Conservation (phyloP, 2,329 filamentous ascomycete species). For the Pseudopyricularia cyperi region DNA sequence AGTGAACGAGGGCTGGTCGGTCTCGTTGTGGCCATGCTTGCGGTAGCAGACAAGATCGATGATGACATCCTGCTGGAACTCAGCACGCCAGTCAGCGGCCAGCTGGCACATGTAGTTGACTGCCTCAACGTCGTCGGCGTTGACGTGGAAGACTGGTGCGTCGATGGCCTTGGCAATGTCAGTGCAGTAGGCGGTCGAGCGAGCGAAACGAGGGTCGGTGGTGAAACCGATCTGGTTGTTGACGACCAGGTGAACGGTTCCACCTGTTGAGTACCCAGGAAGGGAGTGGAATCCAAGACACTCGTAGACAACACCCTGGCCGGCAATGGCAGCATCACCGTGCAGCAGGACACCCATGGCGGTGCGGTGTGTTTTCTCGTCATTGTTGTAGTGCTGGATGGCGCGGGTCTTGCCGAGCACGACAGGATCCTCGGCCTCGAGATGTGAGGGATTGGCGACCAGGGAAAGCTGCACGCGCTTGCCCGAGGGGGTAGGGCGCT, state of each 20-base stretch:
- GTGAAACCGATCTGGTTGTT: constrained; percentile 99
- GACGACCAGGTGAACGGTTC: constrained; percentile 91
- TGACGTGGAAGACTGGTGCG: constrained; percentile 97
- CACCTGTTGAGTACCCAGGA: constrained; percentile 91
- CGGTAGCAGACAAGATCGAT: constrained; percentile 98
- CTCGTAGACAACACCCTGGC: constrained; percentile 95
- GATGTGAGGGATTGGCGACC: constrained; percentile 94
- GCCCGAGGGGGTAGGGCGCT: constrained; percentile 92
- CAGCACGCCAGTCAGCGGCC: constrained; percentile 92
- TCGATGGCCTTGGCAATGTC: constrained; percentile 99
- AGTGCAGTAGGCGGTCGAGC: constrained; percentile 96
- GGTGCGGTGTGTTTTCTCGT: constrained; percentile 75
- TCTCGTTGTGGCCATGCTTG: constrained; percentile 98
- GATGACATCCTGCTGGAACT: constrained; percentile 97
- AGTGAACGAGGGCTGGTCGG: constrained; percentile 98
- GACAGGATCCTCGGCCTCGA: constrained; percentile 96
- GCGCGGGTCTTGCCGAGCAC: constrained; percentile 95
- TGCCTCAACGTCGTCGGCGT: constrained; percentile 95
- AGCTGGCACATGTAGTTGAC: constrained; percentile 97
- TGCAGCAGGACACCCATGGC: constrained; percentile 95
- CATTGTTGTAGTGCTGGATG: constrained; percentile 98
- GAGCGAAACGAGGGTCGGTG: constrained; percentile 91
- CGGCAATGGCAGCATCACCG: constrained; percentile 93
- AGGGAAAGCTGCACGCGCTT: constrained; percentile 99
- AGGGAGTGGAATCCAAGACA: constrained; percentile 95